A percentile compares a stretch with the other conserved stretches of the same genome.
Evolutionary conservation across 495 filamentous ascomycete genomes (phyloP).

Genomic region (Xylaria scruposa): DNA sequence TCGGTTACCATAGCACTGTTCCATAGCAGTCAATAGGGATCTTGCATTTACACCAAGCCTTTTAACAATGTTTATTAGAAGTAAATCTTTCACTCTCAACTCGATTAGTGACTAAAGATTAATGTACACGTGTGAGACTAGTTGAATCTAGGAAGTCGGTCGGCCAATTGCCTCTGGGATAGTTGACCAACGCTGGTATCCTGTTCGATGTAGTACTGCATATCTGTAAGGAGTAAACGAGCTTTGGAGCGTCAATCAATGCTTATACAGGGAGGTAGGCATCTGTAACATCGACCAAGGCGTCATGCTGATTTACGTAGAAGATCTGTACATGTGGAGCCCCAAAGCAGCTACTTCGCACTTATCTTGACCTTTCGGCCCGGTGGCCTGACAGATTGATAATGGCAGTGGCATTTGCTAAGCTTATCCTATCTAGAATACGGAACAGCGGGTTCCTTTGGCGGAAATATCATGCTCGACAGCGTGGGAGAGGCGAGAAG

Average conservation of each 20-base stretch:
- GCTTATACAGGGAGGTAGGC: not conserved
- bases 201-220: not conserved
- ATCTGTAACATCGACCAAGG: not conserved
- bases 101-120: not conserved
- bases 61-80: not conserved
- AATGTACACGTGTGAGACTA: not conserved
- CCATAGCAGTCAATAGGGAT: conserved; percentile 46
- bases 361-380: not conserved
- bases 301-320: not conserved
- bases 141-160: not conserved
- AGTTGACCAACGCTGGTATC: not conserved
- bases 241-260: not conserved
- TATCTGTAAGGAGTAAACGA: not conserved
- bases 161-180: not conserved
- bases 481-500: not conserved
- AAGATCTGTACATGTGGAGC: not conserved
- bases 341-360: not conserved
- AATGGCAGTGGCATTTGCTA: not conserved
- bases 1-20: conserved; percentile 46
- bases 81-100: not conserved
- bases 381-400: not conserved
- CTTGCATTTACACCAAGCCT: conserved; percentile 41
- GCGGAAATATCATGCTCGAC: not conserved
- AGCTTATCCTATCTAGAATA: not conserved
- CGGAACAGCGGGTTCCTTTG: not conserved